Conservation (phyloP, 1,284 basidiomycete genomes). For the Athelia psychrophila region DNA sequence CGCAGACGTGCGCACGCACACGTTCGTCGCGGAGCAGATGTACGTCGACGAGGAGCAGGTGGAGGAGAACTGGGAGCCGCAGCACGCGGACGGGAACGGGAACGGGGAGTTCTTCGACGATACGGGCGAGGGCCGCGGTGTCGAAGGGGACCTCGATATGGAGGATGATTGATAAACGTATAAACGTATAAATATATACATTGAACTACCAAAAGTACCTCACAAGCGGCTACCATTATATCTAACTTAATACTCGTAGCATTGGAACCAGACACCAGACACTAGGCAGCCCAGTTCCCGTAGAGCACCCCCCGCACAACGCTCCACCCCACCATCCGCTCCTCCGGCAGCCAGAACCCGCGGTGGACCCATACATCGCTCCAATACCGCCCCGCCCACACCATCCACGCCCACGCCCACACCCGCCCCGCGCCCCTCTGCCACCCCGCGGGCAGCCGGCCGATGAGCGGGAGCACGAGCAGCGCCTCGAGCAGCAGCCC, state of each 20-base stretch:
- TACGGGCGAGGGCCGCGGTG: slow-evolving; percentile 59
- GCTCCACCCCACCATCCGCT: slow-evolving; percentile 11
- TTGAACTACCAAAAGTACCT: no score
- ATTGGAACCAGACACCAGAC: neutral
- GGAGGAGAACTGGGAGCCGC: slow-evolving; percentile 32
- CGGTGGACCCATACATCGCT: slow-evolving; percentile 14
- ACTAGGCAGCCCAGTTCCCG: slow-evolving; percentile 8
- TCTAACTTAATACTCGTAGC: no score
- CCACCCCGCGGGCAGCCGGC: slow-evolving; percentile 4
- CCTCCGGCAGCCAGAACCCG: slow-evolving; percentile 11
- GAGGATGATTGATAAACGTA: slow-evolving; percentile 51
- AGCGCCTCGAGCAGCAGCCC: slow-evolving; percentile 13
- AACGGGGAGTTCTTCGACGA: slow-evolving; percentile 51
- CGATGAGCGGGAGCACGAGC: slow-evolving; percentile 7
- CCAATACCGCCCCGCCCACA: slow-evolving; percentile 16
- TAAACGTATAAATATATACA: no score
- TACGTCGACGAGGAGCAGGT: slow-evolving; percentile 21
- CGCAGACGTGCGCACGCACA: slow-evolving; percentile 1
- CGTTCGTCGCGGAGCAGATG: slow-evolving; percentile 20
- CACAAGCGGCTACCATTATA: no score
- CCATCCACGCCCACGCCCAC: slow-evolving; percentile 14
- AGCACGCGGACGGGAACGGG: slow-evolving; percentile 23
- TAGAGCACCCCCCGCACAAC: slow-evolving; percentile 12
- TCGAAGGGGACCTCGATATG: slow-evolving; percentile 73
- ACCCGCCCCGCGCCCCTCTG: slow-evolving; percentile 4